phyloP scores from a whole-genome alignment of 1,284 basidiomycete species.

The Phellinidium pouzarii region DNA sequence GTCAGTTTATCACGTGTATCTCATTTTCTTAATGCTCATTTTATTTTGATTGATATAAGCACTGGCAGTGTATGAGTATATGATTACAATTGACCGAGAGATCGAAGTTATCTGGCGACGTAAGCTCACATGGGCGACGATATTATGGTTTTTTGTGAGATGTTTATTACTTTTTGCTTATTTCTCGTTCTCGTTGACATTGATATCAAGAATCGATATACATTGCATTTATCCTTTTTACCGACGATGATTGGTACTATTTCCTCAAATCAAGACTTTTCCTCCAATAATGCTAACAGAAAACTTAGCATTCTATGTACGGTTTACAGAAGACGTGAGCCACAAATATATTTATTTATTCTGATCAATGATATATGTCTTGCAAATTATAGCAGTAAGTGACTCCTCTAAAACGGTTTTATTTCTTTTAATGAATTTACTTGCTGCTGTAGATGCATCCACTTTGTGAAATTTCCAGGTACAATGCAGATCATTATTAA shows the following conservation, averaged over 20 bases:
- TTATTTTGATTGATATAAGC: neutral
- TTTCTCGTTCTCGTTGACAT: neutral
- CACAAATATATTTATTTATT: neutral
- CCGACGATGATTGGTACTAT: conserved; percentile 4
- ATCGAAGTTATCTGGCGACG: conserved; percentile 14
- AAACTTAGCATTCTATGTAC: conserved; percentile 6
- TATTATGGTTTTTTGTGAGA: conserved; percentile 15
- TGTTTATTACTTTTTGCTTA: neutral
- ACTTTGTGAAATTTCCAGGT: conserved; percentile 16
- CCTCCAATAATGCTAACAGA: neutral
- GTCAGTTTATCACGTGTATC: neutral
- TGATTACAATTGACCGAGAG: conserved; percentile 16
- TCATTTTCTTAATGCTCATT: neutral
- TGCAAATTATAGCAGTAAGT: conserved; percentile 12
- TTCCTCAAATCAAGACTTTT: neutral
- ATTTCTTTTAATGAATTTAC: neutral
- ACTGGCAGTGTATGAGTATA: conserved; percentile 15
- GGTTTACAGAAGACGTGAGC: conserved; percentile 5
- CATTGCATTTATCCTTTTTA: conserved; percentile 4
- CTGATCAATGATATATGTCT: neutral
- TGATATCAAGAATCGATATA: conserved; percentile 11
- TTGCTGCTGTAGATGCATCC: conserved; percentile 3
- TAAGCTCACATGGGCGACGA: conserved; percentile 12
- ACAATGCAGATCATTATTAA: conserved; percentile 16
- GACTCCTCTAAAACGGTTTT: no score